Base-by-base conservation (phyloP, 2,329 filamentous ascomycete genomes). In the Tolypocladium tundrense region DNA sequence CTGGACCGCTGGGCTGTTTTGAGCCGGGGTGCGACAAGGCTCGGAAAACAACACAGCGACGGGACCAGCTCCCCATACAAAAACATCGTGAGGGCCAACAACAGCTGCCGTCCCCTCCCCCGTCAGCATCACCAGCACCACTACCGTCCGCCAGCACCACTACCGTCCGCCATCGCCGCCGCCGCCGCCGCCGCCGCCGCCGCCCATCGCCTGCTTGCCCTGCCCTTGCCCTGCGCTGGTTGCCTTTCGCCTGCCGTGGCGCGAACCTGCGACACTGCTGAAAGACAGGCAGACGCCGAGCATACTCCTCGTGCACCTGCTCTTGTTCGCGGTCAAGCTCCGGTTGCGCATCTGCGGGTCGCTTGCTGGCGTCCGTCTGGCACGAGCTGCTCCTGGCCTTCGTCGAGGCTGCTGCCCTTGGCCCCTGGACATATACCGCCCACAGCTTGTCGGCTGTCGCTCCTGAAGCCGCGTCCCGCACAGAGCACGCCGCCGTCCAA, bases 1-100 rank as follows among this genome's bases (percentile, higher is more conserved):
- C 27, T 55, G 39, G 27, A 19, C 31, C 14, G 54, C 24, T 45
- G 56, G 57, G 56, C 59, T 57, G 58, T 58, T 57, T 40, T 58
- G 56, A 54, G 56, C 58, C 59, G 53, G 58, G 57, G 59, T 54
- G 35, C 48, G 55, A 50, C 48, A 27, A 58, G 33, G 31, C 50
- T 21, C 35, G 21, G 54, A 48, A 37, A 55, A 55, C 11, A 37
- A 45, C 40, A 45, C 42, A 7, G 41, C 41, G 40, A 24, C 37
- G 37, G 42, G 24, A 16, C 42, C 42, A n/a, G 31, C 54, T 60
- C 53, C 59, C 60, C 62, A 60, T 70, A 70, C 67, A 68, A 70
- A 68, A 70, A 67, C 69, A 69, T 67, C 67, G 62, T 64, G 62
- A 62, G 60, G 63, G 63, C 53, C 59, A 21, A 19, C 48, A 51